phyloP scores from a whole-genome alignment of 2,329 filamentous ascomycete genomes.

The Scytalidium sp. region DNA sequence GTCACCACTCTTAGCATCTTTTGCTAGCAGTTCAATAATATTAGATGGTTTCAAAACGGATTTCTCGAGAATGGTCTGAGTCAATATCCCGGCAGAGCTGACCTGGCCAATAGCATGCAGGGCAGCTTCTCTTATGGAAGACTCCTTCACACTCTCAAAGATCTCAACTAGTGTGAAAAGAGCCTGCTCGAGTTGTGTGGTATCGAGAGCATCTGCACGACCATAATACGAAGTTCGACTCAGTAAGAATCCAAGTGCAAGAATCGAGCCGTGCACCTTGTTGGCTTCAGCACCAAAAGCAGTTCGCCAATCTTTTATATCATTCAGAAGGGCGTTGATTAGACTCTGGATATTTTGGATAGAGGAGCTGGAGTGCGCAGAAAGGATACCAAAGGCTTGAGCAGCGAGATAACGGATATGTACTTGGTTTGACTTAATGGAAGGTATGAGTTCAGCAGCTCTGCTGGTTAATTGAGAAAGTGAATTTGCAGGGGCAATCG shows the following conservation, averaged over 20 bases:
- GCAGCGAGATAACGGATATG: conserved; percentile 65
- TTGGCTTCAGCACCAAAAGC: conserved; percentile 59
- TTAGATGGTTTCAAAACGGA: conserved; percentile 14
- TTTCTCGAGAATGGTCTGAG: conserved; percentile 14
- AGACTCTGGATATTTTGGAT: conserved; percentile 37
- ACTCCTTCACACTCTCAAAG: conserved; percentile 51
- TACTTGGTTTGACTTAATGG: conserved; percentile 70
- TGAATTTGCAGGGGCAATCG: conserved; percentile 46
- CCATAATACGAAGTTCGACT: conserved; percentile 53
- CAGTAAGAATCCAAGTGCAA: conserved; percentile 54
- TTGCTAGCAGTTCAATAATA: conserved; percentile 60
- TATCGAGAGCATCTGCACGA: conserved; percentile 28
- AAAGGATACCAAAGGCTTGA: conserved; percentile 72
- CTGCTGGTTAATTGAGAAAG: conserved; percentile 47
- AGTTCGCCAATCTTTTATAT: conserved; percentile 44
- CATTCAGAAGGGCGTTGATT: conserved; percentile 43
- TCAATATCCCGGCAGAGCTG: conserved; percentile 53
- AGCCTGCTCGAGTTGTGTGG: conserved; percentile 36
- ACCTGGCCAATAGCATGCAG: conserved; percentile 59
- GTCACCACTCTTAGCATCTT: conserved; percentile 73
- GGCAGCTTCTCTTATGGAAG: conserved; percentile 53
- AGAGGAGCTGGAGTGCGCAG: conserved; percentile 56
- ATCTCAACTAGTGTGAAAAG: conserved; percentile 46
- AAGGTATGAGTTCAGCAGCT: conserved; percentile 50
- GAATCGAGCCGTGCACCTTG: conserved; percentile 56